phyloP scores from a whole-genome alignment of 176 grass and related monocot genomes.

The Bromus sterilis region DNA sequence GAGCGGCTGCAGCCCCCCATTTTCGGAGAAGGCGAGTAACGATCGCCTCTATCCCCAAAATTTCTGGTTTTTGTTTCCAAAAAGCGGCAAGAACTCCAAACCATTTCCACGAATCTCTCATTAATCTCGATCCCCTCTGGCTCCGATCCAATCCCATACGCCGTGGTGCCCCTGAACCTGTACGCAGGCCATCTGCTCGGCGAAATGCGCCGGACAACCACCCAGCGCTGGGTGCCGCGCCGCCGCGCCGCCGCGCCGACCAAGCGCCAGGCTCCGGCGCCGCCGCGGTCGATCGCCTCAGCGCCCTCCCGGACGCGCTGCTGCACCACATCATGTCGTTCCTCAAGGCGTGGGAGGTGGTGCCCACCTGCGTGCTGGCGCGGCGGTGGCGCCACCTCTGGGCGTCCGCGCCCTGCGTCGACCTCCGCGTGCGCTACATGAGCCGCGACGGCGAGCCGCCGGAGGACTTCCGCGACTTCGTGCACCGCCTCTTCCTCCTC shows the following conservation, averaged over 20 bases:
- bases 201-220: not conserved
- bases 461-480: not conserved
- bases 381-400: conserved; percentile 23
- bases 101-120: not conserved
- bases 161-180: not conserved
- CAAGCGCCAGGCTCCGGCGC: not conserved
- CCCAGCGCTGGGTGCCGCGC: no score
- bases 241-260: not conserved
- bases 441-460: not conserved
- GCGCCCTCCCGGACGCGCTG: conserved; percentile 21
- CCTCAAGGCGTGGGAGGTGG: conserved; percentile 21
- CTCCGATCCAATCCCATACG: no score
- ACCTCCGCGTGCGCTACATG: not conserved
- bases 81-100: not conserved
- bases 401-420: conserved; percentile 1
- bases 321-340: conserved; percentile 29
- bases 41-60: not conserved
- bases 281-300: conserved; percentile 3
- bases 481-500: not conserved
- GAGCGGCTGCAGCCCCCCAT: no score
- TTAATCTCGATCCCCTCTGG: not conserved
- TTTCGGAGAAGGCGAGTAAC: no score
- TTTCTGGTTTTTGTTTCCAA: not conserved
- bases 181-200: not conserved
- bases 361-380: conserved; percentile 28